Base-by-base conservation (phyloP, 1,139 yeast genomes). In the Torulaspora globosa region DNA sequence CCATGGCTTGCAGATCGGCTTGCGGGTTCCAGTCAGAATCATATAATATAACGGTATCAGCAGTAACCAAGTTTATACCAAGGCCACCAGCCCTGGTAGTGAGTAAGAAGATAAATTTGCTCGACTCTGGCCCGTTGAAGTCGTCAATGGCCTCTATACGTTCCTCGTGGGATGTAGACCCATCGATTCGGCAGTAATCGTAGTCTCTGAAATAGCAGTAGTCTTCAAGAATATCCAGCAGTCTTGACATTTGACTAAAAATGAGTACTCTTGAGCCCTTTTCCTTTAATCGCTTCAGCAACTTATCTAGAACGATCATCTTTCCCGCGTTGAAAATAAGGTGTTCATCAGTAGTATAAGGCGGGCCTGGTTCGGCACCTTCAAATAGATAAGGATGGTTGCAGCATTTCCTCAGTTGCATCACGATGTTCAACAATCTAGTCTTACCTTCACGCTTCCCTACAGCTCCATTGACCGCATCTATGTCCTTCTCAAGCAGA, bases 1-100 rank as follows among this genome's bases (percentile, higher is more conserved):
- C 94, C 94, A 84, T 84, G 0, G 92, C 92, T 65, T 84, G 94
- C 53, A 84, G 73, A 71, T 84, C 94, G 2, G 92, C 92, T 61
- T 84, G 94, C 1, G 94, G 94, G 56, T 84, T 84, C 94, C 94
- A 84, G 65, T 84, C 94, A 1, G 88, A 81, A 66, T 84, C 94
- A 62, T 74, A 84, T 36, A 84, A 66, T 1, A 84, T 73, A 33
- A 84, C 94, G 45, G 83, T 73, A 65, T 84, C 92, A 1, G 92
- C 92, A 24, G 82, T 71, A 3, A 89, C 84, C 59, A 84, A 74
- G 60, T 84, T 84, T 57, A 84, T 84, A 65, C 94, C 94, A 53
- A 84, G 72, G n/a, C 94, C 94, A 68, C 94, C 94, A 26, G 94
- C 92, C 69, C 92, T 77, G 1, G 92, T 84, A 5, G 92, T 84